Evolutionary conservation across 129 eudicot species (phyloP).

Genomic region (Glebionis coronaria): DNA sequence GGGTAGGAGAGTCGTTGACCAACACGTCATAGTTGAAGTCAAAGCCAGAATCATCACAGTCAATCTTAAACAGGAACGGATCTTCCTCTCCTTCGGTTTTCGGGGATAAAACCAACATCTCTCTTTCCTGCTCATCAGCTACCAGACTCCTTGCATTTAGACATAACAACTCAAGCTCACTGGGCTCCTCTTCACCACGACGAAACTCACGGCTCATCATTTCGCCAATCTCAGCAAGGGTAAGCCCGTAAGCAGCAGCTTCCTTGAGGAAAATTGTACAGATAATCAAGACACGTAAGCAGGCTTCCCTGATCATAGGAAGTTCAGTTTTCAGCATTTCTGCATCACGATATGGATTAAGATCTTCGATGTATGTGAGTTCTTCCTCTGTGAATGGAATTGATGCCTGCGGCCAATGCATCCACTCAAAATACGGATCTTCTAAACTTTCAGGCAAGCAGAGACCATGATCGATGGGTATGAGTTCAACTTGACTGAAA

Average conservation of each 20-base stretch:
- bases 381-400: conserved; percentile 89
- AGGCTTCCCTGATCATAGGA: conserved; percentile 87
- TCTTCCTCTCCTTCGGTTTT: conserved; percentile 43
- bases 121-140: conserved; percentile 42
- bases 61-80: conserved; percentile 52
- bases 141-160: conserved; percentile 69
- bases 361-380: conserved; percentile 70
- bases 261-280: conserved; percentile 83
- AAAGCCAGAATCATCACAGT: conserved; percentile 42
- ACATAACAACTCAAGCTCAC: conserved; percentile 83
- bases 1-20: conserved; percentile 21
- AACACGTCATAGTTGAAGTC: conserved; percentile 29
- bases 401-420: conserved; percentile 97
- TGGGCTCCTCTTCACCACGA: conserved; percentile 91
- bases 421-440: conserved; percentile 97
- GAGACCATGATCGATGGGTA: conserved; percentile 96
- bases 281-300: conserved; percentile 67
- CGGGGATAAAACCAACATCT: conserved; percentile 41
- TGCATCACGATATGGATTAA: conserved; percentile 58
- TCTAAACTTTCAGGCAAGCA: conserved; percentile 84
- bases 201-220: conserved; percentile 91
- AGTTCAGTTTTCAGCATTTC: conserved; percentile 67
- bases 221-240: conserved; percentile 92
- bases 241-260: conserved; percentile 77
- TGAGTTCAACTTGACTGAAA: conserved; percentile 78